These are phyloP conservation scores for Beauveria bassiana DNA, from an alignment of 2,329 filamentous ascomycete species.

Conservation along the genomic window DNA sequence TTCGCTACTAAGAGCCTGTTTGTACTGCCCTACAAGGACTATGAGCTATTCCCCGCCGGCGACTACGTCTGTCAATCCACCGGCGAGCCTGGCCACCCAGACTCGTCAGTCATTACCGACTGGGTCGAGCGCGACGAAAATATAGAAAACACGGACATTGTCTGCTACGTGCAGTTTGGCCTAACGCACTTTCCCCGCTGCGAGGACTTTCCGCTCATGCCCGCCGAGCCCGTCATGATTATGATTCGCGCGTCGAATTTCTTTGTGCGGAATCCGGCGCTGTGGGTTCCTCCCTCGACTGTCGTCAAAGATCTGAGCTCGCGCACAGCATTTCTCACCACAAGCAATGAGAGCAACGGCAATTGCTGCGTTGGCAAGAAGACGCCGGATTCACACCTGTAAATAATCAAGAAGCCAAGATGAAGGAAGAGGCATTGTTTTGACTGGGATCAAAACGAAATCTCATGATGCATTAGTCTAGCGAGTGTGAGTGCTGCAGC, in stretches of 20 bases:
- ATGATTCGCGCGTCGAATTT: slow-evolving; percentile 44
- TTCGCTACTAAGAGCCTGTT: slow-evolving; percentile 36
- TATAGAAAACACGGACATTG: slow-evolving; percentile 41
- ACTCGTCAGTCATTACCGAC: slow-evolving; percentile 27
- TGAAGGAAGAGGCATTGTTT: neutral
- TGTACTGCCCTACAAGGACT: slow-evolving; percentile 34
- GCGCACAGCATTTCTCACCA: slow-evolving; percentile 14
- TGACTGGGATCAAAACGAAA: neutral
- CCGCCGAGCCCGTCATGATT: slow-evolving; percentile 47
- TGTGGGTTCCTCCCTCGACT: slow-evolving; percentile 40
- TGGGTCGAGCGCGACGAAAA: slow-evolving; percentile 42
- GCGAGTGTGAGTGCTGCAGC: neutral
- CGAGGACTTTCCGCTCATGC: slow-evolving; percentile 65
- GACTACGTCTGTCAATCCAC: slow-evolving; percentile 39
- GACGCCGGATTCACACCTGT: slow-evolving; percentile 15
- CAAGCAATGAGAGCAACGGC: neutral
- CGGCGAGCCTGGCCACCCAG: slow-evolving; percentile 21
- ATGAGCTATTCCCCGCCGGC: slow-evolving; percentile 35
- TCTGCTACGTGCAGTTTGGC: slow-evolving; percentile 43
- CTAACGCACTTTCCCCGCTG: slow-evolving; percentile 55
- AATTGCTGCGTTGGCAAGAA: slow-evolving; percentile 12
- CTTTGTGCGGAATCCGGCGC: slow-evolving; percentile 42
- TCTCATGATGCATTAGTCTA: neutral
- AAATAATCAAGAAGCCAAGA: neutral
- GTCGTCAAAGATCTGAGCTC: slow-evolving; percentile 26